Evolutionary conservation across 768 basidiomycete species (phyloP).

Genomic region (Amanita jacksonii): DNA sequence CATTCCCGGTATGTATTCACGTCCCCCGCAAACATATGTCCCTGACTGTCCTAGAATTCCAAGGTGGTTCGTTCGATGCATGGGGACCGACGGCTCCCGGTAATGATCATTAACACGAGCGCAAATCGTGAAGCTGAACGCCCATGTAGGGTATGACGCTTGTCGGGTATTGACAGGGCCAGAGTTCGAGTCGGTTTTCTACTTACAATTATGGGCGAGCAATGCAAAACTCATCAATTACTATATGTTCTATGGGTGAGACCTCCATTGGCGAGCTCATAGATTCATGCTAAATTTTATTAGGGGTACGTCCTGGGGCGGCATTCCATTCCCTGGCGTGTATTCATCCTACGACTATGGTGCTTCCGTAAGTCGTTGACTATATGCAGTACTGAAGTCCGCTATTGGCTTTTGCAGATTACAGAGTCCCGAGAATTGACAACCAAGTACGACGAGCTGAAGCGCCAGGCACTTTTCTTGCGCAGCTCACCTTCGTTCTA

Average conservation of each 20-base stretch:
- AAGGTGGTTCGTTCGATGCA: constrained; percentile 73
- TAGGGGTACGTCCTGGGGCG: constrained; percentile 84
- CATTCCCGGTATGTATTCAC: constrained; percentile 43
- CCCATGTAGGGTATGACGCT: constrained; percentile 42
- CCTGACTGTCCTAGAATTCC: constrained; percentile 32
- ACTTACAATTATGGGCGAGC: constrained; percentile 67
- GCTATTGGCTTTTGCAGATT: constrained; percentile 26
- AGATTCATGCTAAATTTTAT: not conserved
- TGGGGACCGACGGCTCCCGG: constrained; percentile 72
- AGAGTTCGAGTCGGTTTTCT: constrained; percentile 72
- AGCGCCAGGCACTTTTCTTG: constrained; percentile 68
- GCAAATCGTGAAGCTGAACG: too few relatives aligned
- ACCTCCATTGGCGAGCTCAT: not conserved
- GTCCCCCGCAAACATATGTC: not conserved
- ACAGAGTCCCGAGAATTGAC: constrained; percentile 59
- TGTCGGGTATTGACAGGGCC: constrained; percentile 63
- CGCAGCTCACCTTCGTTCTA: constrained; percentile 72
- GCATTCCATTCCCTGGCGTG: constrained; percentile 68
- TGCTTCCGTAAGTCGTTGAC: constrained; percentile 30
- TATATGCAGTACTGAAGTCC: not conserved
- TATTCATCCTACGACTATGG: constrained; percentile 83
- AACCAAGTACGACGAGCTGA: constrained; percentile 67
- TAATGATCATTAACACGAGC: too few relatives aligned
- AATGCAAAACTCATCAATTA: constrained; percentile 79
- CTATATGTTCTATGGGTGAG: constrained; percentile 78